phyloP scores from a whole-genome alignment of 2,329 filamentous ascomycete genomes.

The Neopestalotiopsis sp. region DNA sequence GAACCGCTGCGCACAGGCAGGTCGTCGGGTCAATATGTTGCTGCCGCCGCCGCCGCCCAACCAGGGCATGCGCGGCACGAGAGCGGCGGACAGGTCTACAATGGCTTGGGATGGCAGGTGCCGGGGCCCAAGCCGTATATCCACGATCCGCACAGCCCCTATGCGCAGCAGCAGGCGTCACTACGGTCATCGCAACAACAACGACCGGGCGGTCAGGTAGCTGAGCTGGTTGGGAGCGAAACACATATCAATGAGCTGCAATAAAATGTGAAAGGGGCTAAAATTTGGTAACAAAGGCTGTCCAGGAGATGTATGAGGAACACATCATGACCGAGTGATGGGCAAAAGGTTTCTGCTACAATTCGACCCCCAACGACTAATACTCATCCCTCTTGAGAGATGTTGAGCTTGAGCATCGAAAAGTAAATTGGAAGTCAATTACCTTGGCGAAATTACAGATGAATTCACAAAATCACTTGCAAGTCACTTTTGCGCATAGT shows the following conservation, averaged over 20 bases:
- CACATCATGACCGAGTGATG: too few species aligned
- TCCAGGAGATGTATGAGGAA: too few species aligned
- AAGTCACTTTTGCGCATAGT: too few species aligned
- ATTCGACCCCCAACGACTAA: too few species aligned
- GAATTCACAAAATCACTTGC: too few species aligned
- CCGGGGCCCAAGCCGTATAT: slow-evolving; percentile 9
- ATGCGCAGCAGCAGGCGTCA: not conserved
- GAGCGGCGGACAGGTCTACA: not conserved
- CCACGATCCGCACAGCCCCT: slow-evolving; percentile 15
- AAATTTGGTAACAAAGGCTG: too few species aligned
- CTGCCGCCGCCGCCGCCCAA: not conserved
- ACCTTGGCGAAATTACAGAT: too few species aligned
- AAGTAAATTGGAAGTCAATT: too few species aligned
- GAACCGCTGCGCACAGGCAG: slow-evolving; percentile 11
- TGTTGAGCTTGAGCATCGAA: too few species aligned
- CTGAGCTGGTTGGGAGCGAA: slow-evolving; percentile 16
- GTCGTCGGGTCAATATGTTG: slow-evolving; percentile 9
- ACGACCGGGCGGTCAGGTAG: not conserved
- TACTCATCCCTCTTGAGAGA: too few species aligned
- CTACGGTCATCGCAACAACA: not conserved
- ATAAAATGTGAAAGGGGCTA: not conserved
- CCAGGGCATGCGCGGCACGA: not conserved
- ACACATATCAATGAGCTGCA: slow-evolving; percentile 12
- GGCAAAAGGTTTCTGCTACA: too few species aligned
- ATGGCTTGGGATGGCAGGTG: slow-evolving; percentile 4